Conservation (phyloP, 148 eudicot genomes). For the Talinum fruticosum region DNA sequence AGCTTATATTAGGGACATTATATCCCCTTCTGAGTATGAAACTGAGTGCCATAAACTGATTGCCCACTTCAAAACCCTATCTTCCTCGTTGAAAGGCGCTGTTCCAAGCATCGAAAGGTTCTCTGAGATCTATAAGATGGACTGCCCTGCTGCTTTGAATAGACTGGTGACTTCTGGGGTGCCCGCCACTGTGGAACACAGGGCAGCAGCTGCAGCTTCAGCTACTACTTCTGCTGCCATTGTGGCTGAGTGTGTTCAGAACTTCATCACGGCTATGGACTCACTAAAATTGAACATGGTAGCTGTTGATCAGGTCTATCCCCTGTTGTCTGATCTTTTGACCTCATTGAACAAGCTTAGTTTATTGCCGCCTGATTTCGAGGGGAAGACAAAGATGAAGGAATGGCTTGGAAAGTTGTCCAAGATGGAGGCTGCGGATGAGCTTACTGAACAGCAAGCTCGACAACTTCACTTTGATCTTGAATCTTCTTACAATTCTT, state of each 20-base stretch:
- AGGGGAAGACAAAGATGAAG: constrained; percentile 73
- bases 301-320: constrained; percentile 86
- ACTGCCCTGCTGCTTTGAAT: constrained; percentile 71
- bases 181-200: constrained; percentile 82
- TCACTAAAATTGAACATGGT: constrained; percentile 70
- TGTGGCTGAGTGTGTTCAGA: constrained; percentile 82
- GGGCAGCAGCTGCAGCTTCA: constrained; percentile 54
- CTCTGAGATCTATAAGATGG: constrained; percentile 69
- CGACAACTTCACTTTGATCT: constrained; percentile 87
- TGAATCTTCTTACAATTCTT: constrained; percentile 88
- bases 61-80: constrained; percentile 68
- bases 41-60: constrained; percentile 69
- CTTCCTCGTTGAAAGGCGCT: constrained; percentile 57
- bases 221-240: constrained; percentile 39
- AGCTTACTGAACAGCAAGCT: constrained; percentile 77
- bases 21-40: constrained; percentile 60
- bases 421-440: constrained; percentile 88
- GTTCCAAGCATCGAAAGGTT: constrained; percentile 72
- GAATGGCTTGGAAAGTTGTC: constrained; percentile 73
- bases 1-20: constrained; percentile 67
- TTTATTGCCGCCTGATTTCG: constrained; percentile 66
- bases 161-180: constrained; percentile 69
- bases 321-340: constrained; percentile 57
- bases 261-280: constrained; percentile 82
- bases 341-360: constrained; percentile 60